phyloP scores from a whole-genome alignment of 768 basidiomycete species.

The Trametes sanguinea region DNA sequence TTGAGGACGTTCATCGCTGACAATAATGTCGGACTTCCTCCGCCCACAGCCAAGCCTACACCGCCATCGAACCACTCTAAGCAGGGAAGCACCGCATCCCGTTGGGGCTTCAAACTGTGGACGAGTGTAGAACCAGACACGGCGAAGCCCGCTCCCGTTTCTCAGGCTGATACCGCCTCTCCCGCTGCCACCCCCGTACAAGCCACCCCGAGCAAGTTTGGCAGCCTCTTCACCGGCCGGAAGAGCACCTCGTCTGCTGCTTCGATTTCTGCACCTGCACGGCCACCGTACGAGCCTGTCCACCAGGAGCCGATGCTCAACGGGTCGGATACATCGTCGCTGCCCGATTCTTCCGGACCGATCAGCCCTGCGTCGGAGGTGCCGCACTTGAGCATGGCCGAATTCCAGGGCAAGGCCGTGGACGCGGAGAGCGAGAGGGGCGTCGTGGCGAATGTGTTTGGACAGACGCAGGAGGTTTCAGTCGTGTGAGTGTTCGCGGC shows the following conservation, averaged over 20 bases:
- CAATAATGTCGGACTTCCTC: conserved; percentile 57
- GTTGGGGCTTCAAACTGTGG: conserved; percentile 79
- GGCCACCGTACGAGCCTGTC: conserved; percentile 25
- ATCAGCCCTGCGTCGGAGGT: conserved; percentile 47
- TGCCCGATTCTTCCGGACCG: conserved; percentile 51
- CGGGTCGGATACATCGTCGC: conserved; percentile 59
- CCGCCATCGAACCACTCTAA: conserved; percentile 14
- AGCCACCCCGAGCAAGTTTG: conserved; percentile 57
- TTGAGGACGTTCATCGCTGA: conserved; percentile 82
- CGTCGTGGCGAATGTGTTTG: background rate
- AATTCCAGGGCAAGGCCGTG: background rate
- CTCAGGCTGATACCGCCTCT: conserved; percentile 20
- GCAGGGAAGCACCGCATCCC: conserved; percentile 33
- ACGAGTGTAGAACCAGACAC: conserved; percentile 30
- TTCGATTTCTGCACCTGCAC: conserved; percentile 31
- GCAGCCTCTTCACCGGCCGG: conserved; percentile 68
- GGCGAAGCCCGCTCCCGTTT: conserved; percentile 4
- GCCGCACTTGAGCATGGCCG: conserved; percentile 19
- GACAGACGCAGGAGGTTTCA: background rate
- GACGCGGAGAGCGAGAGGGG: background rate
- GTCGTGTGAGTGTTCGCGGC: background rate
- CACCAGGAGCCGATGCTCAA: conserved; percentile 47
- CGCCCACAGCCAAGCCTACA: conserved; percentile 23
- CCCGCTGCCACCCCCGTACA: conserved; percentile 35
- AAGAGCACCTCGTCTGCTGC: conserved; percentile 50